Evolutionary conservation across 768 basidiomycete species (phyloP), one percentile per base, ranked within the genome.

Genomic region (Paxillus ammoniavirescens): DNA sequence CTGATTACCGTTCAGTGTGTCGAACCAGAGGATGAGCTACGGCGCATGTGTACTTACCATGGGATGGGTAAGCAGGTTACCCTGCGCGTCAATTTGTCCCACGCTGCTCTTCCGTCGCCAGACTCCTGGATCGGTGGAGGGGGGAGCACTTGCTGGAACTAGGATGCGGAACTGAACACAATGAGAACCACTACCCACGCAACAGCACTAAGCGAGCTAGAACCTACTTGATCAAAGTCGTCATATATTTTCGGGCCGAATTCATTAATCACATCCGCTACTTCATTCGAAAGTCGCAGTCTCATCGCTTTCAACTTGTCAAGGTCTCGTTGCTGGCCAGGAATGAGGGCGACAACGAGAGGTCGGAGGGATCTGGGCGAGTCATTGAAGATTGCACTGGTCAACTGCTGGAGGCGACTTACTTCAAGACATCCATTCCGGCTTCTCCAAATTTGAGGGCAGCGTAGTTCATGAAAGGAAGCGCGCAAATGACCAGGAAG

Each of bases 361-460:
- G 96, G 96, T 33, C 91, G 83, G 31, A 98, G 77, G 15, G 95
- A 97, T 69, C 93, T 97, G 52, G 36, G 55, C 12, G n/a, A 50
- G 10, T 23, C 56, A 50, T 10, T 61, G 50, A 46, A 46, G 9
- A 53, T 49, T 47, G 47, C 30, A 44, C 31, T 14, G 35, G 28
- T 28, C 47, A 17, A 33, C 15, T 46, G 42, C 47, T 48, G 9
- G 17, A n/a, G 31, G 45, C 46, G n/a, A 73, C 89, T 60, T 62
- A 95, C 94, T 98, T 98, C 50, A 94, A 77, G 26, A 98, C 93
- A 63, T 98, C 96, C 84, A 97, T 87, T 21, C 95, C 96, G 33
- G 95, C 96, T 69, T 98, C 96, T 41, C 96, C 96, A 63, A 98
- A 98, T 70, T 97, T 96, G 49, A 98, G 80, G 6, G 96, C 92